phyloP scores from a whole-genome alignment of 192 early-diverging fungal species.

The Funneliformis geosporum region DNA sequence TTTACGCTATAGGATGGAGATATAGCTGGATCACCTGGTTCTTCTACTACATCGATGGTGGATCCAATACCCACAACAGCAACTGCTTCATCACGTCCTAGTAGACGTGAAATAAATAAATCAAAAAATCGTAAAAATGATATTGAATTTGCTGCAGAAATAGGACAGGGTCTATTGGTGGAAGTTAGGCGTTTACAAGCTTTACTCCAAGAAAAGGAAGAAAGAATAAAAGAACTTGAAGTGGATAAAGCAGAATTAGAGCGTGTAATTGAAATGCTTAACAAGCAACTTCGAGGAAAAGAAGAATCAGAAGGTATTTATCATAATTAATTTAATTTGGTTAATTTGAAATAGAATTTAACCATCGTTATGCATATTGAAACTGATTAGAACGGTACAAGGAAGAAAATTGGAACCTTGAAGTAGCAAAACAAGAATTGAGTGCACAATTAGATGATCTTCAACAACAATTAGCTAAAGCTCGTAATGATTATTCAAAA shows the following conservation, averaged over 20 bases:
- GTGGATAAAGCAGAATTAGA: conserved; percentile 55
- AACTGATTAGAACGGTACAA: conserved; percentile 50
- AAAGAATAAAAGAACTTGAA: conserved; percentile 47
- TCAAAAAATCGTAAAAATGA: conserved; percentile 38
- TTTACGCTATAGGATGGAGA: neutral
- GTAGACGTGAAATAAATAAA: neutral
- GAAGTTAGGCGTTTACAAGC: conserved; percentile 49
- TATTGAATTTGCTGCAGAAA: conserved; percentile 52
- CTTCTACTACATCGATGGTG: neutral
- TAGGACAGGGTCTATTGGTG: conserved; percentile 46
- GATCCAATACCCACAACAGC: neutral
- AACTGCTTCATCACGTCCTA: neutral
- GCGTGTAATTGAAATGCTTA: conserved; percentile 48
- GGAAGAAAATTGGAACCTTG: conserved; percentile 58
- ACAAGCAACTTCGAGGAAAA: conserved; percentile 50
- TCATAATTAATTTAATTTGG: neutral
- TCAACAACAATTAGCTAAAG: conserved; percentile 46
- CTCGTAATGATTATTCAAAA: conserved; percentile 57
- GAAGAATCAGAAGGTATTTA: conserved; percentile 60
- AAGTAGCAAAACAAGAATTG: conserved; percentile 53
- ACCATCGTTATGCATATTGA: neutral
- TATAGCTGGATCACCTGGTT: neutral
- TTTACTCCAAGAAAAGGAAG: conserved; percentile 47
- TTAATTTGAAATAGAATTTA: conserved; percentile 1
- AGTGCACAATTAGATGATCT: conserved; percentile 46